phyloP scores from a whole-genome alignment of 495 filamentous ascomycete genomes.

The Xylaria castorea region DNA sequence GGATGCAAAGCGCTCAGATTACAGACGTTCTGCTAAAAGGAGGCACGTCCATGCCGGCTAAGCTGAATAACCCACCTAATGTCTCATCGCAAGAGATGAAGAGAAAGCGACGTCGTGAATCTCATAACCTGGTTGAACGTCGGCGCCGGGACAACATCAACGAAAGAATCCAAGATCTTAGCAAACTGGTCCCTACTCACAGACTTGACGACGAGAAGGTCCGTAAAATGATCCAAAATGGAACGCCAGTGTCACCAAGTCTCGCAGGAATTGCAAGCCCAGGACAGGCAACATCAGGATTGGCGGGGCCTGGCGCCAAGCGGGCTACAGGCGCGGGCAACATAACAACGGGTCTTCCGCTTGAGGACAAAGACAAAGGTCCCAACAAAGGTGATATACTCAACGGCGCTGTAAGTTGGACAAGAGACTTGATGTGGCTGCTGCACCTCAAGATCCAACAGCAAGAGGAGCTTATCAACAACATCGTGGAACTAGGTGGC shows the following conservation, averaged over 20 bases:
- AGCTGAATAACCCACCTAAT: constrained; percentile 54
- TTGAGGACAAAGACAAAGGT: constrained; percentile 98
- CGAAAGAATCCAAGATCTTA: constrained; percentile 95
- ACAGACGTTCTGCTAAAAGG: constrained; percentile 60
- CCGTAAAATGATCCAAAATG: constrained; percentile 90
- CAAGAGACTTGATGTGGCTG: constrained; percentile 96
- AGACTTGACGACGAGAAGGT: constrained; percentile 97
- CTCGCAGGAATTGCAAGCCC: constrained; percentile 65
- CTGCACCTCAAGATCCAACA: constrained; percentile 85
- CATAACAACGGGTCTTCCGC: constrained; percentile 86
- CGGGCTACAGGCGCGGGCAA: constrained; percentile 78
- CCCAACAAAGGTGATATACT: constrained; percentile 99
- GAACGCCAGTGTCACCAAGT: constrained; percentile 82
- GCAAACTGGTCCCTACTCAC: constrained; percentile 89
- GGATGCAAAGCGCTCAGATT: constrained; percentile 55
- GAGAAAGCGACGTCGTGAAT: constrained; percentile 85
- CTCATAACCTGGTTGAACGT: constrained; percentile 95
- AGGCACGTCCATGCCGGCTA: constrained; percentile 62
- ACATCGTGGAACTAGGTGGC: constrained; percentile 72
- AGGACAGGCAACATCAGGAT: constrained; percentile 83
- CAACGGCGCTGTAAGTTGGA: constrained; percentile 97
- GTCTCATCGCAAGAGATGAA: constrained; percentile 88
- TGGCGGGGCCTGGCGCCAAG: constrained; percentile 83
- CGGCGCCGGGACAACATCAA: constrained; percentile 98
- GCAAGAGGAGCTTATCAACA: constrained; percentile 79